These are phyloP conservation scores for Aspergillus bombycis DNA, from an alignment of 2,329 filamentous ascomycete genomes.

Conservation along the genomic window DNA sequence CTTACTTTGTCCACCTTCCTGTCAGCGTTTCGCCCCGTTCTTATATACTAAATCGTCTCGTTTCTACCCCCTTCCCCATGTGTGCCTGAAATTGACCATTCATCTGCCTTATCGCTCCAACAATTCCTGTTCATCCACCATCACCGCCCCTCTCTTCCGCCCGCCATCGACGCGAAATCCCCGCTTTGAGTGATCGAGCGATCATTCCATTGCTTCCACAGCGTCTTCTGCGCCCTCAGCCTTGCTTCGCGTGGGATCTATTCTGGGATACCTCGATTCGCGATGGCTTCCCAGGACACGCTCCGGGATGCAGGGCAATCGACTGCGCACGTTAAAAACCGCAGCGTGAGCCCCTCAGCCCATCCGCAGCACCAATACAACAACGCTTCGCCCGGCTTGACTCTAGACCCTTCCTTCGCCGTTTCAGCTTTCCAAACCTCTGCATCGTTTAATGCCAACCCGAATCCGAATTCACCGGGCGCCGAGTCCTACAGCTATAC, in stretches of 20 bases:
- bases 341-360: conserved; percentile 47
- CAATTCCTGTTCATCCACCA: not conserved
- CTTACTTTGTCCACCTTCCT: not conserved
- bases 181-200: not conserved
- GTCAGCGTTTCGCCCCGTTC: not conserved
- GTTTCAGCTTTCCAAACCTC: conserved; percentile 16
- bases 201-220: not conserved
- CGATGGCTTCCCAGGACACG: conserved; percentile 38
- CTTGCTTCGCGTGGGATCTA: conserved; percentile 27
- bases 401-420: conserved; percentile 42
- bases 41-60: not conserved
- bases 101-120: conserved; percentile 2
- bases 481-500: conserved; percentile 41
- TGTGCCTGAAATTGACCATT: conserved; percentile 7
- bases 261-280: conserved; percentile 21
- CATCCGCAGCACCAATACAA: conserved; percentile 47
- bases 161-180: not conserved
- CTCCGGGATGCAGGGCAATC: conserved; percentile 41
- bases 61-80: not conserved
- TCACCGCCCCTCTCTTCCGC: conserved; percentile 16
- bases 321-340: conserved; percentile 40
- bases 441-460: conserved; percentile 35
- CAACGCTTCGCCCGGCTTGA: conserved; percentile 34
- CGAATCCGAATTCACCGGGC: conserved; percentile 30
- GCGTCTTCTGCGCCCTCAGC: conserved; percentile 17